Evolutionary conservation across 495 filamentous ascomycete species (phyloP).

Genomic region (Collariella sp.): DNA sequence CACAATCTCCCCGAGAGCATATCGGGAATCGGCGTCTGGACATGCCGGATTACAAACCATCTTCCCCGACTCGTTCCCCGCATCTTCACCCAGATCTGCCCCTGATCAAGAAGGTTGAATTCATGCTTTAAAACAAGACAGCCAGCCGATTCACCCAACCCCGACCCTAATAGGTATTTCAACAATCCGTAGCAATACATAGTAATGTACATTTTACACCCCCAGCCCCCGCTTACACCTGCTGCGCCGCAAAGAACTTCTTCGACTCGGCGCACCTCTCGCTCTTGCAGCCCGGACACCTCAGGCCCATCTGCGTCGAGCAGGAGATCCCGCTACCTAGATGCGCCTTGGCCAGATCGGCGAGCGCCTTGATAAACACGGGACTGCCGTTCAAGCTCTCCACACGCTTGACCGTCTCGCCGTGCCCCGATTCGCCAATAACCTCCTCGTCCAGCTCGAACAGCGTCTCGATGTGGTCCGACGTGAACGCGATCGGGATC

Average conservation of each 20-base stretch:
- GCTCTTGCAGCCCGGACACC: conserved; percentile 90
- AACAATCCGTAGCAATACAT: neutral
- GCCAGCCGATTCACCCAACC: too few relatives aligned
- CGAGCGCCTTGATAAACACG: conserved; percentile 84
- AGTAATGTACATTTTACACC: neutral
- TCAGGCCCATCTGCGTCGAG: conserved; percentile 77
- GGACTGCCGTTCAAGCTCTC: conserved; percentile 91
- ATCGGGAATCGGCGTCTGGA: too few relatives aligned
- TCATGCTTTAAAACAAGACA: too few relatives aligned
- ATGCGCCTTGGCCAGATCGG: conserved; percentile 75
- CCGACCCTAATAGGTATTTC: too few relatives aligned
- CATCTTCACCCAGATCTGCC: too few relatives aligned
- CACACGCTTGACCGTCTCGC: conserved; percentile 72
- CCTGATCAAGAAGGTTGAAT: too few relatives aligned
- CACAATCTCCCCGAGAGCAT: too few relatives aligned
- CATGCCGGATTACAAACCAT: too few relatives aligned
- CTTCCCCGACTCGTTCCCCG: too few relatives aligned
- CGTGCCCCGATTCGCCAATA: conserved; percentile 76
- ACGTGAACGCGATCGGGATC: conserved; percentile 95
- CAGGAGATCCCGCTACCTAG: conserved; percentile 56
- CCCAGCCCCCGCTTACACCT: conserved; percentile 5
- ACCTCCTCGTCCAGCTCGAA: conserved; percentile 95
- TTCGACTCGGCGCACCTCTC: conserved; percentile 86
- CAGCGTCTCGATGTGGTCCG: conserved; percentile 96
- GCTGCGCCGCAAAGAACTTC: conserved; percentile 70